Evolutionary conservation across 192 early-diverging fungal species (phyloP), one percentile per base, ranked within the genome.

Genomic region (Entomortierella chlamydospora): DNA sequence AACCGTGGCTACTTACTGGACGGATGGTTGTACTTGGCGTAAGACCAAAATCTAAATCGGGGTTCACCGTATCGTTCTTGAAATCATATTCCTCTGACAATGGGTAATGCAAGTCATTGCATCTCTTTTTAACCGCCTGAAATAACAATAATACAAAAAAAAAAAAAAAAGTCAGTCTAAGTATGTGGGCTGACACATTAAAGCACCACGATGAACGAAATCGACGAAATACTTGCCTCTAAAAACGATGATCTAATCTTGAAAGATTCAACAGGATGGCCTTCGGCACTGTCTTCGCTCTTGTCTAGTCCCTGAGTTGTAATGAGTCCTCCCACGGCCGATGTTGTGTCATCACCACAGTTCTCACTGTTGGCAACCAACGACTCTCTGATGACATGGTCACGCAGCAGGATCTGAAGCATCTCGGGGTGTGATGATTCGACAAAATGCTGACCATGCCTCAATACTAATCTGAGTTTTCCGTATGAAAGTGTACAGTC

Each of bases 1-100:
- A n/a, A n/a, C n/a, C n/a, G 2, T 17, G 12, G 47, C 47, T 50
- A 61, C 85, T 95, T 96, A 83, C 97, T 15, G 96, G 94, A n/a
- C 97, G 89, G 81, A 99, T 91, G 0, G 90, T 89, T 3, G 97
- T 97, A 12, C 92, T 93, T n/a, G 97, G 93, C 74, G 97, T 98
- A 15, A 98, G 91, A 66, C 96, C 94, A 61, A 99, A 88, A 31
- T 90, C 88, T 22, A 90, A 73, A 47, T 85, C 81, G 8, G 88
- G 79, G 53, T 88, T 84, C 25, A 67, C 45, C 20, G 77, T 80
- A 76, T 91, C 90, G 69, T 95, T 94, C 57, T 94, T 89, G 73
- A 99, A 99, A 81, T 99, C 97, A 81, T 99, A 99, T 82, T 99
- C 97, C 66, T 98, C 97, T 52, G 98, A 85, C 87, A 97, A 92